phyloP scores from a whole-genome alignment of 2,329 filamentous ascomycete species.

The Chaetomiaceae sp. region DNA sequence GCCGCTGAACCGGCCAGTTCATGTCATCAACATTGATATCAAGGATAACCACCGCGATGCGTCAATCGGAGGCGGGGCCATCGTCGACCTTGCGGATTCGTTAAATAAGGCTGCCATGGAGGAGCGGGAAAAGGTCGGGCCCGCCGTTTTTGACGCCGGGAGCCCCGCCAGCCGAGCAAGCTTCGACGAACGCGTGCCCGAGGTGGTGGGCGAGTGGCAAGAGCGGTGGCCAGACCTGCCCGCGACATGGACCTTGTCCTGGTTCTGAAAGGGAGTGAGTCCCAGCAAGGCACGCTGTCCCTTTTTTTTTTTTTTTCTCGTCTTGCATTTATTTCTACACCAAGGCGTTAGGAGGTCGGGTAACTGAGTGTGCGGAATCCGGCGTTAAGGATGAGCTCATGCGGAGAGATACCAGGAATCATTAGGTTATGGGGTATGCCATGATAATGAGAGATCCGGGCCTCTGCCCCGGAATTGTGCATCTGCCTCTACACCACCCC shows the following conservation, averaged over 20 bases:
- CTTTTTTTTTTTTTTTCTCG: neutral
- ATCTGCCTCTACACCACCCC: neutral
- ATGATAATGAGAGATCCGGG: constrained; percentile 1
- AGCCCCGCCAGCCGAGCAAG: constrained; percentile 62
- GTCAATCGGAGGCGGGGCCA: constrained; percentile 81
- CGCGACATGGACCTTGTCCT: constrained; percentile 89
- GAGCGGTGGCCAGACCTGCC: constrained; percentile 90
- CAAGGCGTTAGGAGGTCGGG: constrained; percentile 14
- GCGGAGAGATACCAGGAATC: constrained; percentile 19
- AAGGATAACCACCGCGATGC: constrained; percentile 98
- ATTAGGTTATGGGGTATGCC: neutral
- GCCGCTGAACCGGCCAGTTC: constrained; percentile 85
- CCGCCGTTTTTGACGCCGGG: constrained; percentile 64
- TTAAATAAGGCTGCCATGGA: constrained; percentile 76
- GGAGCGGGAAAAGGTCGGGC: constrained; percentile 65
- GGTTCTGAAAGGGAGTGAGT: constrained; percentile 66
- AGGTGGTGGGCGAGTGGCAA: constrained; percentile 89
- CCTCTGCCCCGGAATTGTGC: neutral
- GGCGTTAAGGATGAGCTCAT: constrained; percentile 1
- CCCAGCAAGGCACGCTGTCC: no score
- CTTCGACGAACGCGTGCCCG: constrained; percentile 91
- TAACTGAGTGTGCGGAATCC: neutral
- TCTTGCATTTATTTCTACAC: neutral
- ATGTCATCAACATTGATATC: constrained; percentile 98
- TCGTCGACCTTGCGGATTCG: constrained; percentile 82